A percentile compares a stretch with the other conserved stretches of the same genome.
phyloP scores from a whole-genome alignment of 202 grass and related monocot species.

The Alloteropsis angusta region DNA sequence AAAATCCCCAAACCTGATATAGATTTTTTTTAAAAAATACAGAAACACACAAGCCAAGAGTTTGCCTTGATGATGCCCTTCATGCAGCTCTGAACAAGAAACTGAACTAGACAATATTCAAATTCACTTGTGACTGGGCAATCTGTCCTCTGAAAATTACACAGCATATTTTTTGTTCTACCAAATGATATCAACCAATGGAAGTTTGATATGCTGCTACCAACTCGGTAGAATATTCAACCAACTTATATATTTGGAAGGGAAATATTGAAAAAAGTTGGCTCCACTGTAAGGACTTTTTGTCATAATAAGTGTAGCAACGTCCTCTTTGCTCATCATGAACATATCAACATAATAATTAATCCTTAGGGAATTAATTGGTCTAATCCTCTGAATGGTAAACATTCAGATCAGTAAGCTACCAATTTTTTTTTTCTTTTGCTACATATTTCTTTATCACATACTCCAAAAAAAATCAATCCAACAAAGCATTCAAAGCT shows the following conservation, averaged over 20 bases:
- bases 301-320: not conserved
- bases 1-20: not conserved
- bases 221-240: not conserved
- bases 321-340: not conserved
- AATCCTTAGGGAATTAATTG: not conserved
- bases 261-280: not conserved
- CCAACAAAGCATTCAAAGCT: not conserved
- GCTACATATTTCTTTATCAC: not conserved
- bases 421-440: not conserved
- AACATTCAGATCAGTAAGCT: not conserved
- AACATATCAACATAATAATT: not conserved
- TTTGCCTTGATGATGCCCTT: not conserved
- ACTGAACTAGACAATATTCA: not conserved
- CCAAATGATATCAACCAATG: not conserved
- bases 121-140: not conserved
- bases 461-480: not conserved
- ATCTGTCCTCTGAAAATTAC: not conserved
- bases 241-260: not conserved
- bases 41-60: not conserved
- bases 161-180: not conserved
- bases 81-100: not conserved
- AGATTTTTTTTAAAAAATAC: not conserved
- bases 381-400: not conserved
- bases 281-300: not conserved
- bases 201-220: not conserved